Conservation (phyloP, 1,284 basidiomycete genomes). For the Papiliotrema terrestris region DNA sequence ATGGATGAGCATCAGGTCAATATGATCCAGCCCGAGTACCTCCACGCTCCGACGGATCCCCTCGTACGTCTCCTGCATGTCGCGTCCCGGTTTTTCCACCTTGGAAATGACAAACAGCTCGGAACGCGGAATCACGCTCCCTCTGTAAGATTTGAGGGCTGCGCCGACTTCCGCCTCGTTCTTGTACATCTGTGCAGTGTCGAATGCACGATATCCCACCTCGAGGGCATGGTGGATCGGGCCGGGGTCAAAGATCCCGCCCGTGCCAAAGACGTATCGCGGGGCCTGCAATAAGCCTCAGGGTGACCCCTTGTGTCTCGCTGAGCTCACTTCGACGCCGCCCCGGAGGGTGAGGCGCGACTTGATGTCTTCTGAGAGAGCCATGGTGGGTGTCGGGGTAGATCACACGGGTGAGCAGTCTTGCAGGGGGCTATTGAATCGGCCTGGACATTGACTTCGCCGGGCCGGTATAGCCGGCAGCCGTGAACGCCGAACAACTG, state of each 20-base stretch:
- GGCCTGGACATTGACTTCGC: no score
- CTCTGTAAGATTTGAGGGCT: constrained; percentile 4
- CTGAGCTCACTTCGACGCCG: no score
- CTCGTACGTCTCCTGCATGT: constrained; percentile 5
- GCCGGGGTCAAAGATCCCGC: constrained; percentile 7
- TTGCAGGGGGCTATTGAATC: no score
- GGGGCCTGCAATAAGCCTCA: no score
- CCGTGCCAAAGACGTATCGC: constrained; percentile 10
- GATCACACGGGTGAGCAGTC: no score
- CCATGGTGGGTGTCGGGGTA: no score
- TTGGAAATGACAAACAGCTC: constrained; percentile 11
- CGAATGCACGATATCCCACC: constrained; percentile 9
- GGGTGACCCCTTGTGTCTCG: no score
- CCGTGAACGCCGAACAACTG: no score
- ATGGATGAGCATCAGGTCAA: constrained; percentile 12
- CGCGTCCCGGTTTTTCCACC: neutral
- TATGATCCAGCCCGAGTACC: constrained; percentile 4
- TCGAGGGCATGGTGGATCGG: constrained; percentile 12
- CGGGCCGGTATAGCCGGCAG: no score
- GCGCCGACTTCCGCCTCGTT: constrained; percentile 3
- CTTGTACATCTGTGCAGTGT: constrained; percentile 7
- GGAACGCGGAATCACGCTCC: neutral
- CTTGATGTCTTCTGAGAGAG: no score
- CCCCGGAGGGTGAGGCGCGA: neutral
- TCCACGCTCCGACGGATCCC: constrained; percentile 5